Percentiles rank a stretch among this genome's conserved stretches.
Conservation (phyloP, 768 basidiomycete species). For the Punctularia strigosozonata region DNA sequence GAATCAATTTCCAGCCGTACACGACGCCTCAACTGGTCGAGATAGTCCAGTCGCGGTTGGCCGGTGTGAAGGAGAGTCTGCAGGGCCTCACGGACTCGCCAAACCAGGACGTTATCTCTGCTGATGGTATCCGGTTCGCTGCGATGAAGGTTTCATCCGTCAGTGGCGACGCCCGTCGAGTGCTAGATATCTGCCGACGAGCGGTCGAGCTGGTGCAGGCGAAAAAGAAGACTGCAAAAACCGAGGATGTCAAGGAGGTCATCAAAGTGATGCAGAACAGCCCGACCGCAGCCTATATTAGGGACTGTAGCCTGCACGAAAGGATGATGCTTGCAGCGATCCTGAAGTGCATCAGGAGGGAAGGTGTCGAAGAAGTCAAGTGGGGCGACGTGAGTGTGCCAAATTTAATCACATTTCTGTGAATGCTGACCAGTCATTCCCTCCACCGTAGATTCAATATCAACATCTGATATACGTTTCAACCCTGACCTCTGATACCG, state of each 20-base stretch:
- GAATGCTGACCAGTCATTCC: neutral
- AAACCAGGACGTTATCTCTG: conserved; percentile 42
- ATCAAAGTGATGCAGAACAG: conserved; percentile 84
- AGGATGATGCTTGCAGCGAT: conserved; percentile 78
- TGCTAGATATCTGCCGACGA: conserved; percentile 86
- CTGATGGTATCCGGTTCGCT: conserved; percentile 76
- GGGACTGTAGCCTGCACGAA: conserved; percentile 79
- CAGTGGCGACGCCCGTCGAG: conserved; percentile 88
- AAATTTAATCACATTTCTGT: neutral
- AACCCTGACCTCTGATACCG: conserved; percentile 45
- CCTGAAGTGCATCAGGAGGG: conserved; percentile 68
- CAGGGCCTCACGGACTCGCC: conserved; percentile 31
- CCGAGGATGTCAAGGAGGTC: conserved; percentile 67
- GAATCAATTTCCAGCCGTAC: conserved; percentile 91
- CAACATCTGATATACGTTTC: conserved; percentile 68
- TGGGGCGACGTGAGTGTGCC: conserved; percentile 58
- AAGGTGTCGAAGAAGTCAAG: conserved; percentile 80
- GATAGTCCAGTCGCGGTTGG: conserved; percentile 79
- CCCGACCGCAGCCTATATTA: conserved; percentile 75
- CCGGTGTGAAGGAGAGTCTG: conserved; percentile 40
- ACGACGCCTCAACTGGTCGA: conserved; percentile 63
- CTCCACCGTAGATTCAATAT: conserved; percentile 47
- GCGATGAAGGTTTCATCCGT: conserved; percentile 70
- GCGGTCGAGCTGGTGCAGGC: conserved; percentile 64
- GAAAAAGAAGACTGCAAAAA: conserved; percentile 39